Conservation (phyloP, 1,284 basidiomycete species). For the Boletus smithii region DNA sequence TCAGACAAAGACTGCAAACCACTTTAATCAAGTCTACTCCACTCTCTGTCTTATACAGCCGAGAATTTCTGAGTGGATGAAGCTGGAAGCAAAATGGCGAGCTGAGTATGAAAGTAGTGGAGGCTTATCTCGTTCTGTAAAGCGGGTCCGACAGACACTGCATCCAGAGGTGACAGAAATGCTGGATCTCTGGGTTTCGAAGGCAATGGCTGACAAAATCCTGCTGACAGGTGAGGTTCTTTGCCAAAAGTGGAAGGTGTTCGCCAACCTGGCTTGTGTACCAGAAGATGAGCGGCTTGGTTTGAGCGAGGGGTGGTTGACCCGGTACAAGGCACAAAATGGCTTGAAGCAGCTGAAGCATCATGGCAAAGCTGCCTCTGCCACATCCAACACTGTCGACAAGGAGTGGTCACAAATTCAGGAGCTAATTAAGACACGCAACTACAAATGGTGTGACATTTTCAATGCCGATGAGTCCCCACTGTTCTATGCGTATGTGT, state of each 20-base stretch:
- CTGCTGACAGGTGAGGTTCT: neutral
- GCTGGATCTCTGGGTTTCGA: slow-evolving; percentile 7
- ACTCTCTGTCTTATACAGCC: slow-evolving; percentile 3
- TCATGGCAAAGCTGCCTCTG: slow-evolving; percentile 6
- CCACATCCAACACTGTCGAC: neutral
- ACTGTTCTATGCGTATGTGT: neutral
- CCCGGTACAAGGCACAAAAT: neutral
- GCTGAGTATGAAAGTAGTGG: neutral
- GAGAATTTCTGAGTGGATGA: slow-evolving; percentile 1
- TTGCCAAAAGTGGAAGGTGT: slow-evolving; percentile 1
- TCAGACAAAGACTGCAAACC: slow-evolving; percentile 2
- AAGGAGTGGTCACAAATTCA: slow-evolving; percentile 3
- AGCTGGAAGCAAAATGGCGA: slow-evolving; percentile 1
- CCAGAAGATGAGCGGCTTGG: neutral
- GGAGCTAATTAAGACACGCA: neutral
- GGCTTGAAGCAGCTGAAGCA: neutral
- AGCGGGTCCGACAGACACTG: neutral
- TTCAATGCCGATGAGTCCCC: slow-evolving; percentile 3
- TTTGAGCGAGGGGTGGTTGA: neutral
- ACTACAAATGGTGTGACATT: neutral
- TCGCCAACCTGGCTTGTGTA: slow-evolving; percentile 4
- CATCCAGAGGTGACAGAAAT: slow-evolving; percentile 4
- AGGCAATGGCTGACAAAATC: slow-evolving; percentile 2
- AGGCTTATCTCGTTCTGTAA: neutral
- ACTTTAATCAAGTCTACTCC: slow-evolving; percentile 7